Evolutionary conservation across 805 yeast species (phyloP).

Genomic region (Wilhelminamyces savonicus): DNA sequence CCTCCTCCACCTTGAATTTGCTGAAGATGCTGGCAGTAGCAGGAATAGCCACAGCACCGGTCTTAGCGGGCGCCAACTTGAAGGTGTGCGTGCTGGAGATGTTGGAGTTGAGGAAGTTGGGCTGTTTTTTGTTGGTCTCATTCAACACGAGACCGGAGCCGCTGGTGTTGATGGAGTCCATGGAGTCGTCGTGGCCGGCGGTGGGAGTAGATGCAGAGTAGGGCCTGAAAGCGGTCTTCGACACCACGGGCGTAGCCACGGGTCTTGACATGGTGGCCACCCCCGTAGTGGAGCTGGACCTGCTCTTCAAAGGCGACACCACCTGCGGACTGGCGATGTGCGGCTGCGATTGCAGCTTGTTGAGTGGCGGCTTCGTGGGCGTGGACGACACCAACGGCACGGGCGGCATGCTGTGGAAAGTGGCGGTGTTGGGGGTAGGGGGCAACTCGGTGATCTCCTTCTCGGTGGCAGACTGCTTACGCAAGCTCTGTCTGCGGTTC

Average conservation of each 20-base stretch:
- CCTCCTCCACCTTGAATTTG: constrained; percentile 19
- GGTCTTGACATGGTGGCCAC: too few relatives aligned
- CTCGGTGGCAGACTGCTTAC: constrained; percentile 39
- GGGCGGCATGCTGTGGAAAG: constrained; percentile 1
- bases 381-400: constrained; percentile 6
- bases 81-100: constrained; percentile 27
- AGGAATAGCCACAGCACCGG: constrained; percentile 20
- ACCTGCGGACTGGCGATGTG: constrained; percentile 1
- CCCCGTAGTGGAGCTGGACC: too few relatives aligned
- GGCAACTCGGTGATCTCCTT: constrained; percentile 39
- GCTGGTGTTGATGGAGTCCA: constrained; percentile 9
- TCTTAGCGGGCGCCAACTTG: constrained; percentile 26
- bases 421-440: constrained; percentile 25
- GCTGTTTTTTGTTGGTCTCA: constrained; percentile 32
- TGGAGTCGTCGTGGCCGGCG: constrained; percentile 4
- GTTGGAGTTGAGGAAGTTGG: constrained; percentile 21
- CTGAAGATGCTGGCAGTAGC: constrained; percentile 16
- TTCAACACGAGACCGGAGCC: constrained; percentile 9
- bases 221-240: too few relatives aligned
- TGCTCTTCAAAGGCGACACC: too few relatives aligned
- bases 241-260: too few relatives aligned
- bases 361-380: constrained; percentile 7
- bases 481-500: constrained; percentile 80
- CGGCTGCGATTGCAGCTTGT: constrained; percentile 4
- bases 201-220: too few relatives aligned